Base-by-base conservation (phyloP, 371 early-diverging fungal genomes). In the Syncephalastrum sp. region DNA sequence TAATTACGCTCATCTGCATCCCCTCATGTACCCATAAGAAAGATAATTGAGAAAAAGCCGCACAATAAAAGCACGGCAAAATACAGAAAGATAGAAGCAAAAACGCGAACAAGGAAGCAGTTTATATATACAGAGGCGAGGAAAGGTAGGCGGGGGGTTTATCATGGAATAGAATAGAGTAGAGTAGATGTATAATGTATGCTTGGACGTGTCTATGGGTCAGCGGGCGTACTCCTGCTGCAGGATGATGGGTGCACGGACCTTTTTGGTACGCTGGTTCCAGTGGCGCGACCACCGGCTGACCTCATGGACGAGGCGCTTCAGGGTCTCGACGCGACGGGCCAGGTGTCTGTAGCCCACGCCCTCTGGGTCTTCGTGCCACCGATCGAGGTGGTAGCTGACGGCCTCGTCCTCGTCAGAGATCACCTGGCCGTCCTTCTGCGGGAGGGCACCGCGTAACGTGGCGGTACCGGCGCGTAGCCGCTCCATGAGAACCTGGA, bases 271-370 rank as follows among this genome's bases (percentile, higher is more conserved):
- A 29, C 29, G 57, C 7, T 57, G 61, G 41, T 51, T 50, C 73
- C 73, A 73, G 8, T 59, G 53, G 15, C 42, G 50, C 14, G 74
- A 67, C 65, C 69, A 73, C 48, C 65, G 49, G 43, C 25, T 49
- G 5, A 63, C 57, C 23, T 53, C 42, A n/a, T 17, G 23, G 13
- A 65, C 14, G 2, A 65, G n/a, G 4, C 43, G 12, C n/a, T 54
- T 48, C 10, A 63, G 15, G 10, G 21, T 19, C 3, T 10, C 27
- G 4, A 70, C 56, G 7, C 68, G 56, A 23, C 49, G 48, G 14
- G 56, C 29, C 1, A 74, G 53, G 21, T 67, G 64, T 14, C 70
- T 57, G 41, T 48, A 64, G 4, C 68, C 61, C 16, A 66, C 49
- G 12, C 56, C 65, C 29, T 66, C 46, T 23, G 42, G 29, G 19